Base-by-base conservation (phyloP, 2,329 filamentous ascomycete genomes). In the Nemania abortiva region DNA sequence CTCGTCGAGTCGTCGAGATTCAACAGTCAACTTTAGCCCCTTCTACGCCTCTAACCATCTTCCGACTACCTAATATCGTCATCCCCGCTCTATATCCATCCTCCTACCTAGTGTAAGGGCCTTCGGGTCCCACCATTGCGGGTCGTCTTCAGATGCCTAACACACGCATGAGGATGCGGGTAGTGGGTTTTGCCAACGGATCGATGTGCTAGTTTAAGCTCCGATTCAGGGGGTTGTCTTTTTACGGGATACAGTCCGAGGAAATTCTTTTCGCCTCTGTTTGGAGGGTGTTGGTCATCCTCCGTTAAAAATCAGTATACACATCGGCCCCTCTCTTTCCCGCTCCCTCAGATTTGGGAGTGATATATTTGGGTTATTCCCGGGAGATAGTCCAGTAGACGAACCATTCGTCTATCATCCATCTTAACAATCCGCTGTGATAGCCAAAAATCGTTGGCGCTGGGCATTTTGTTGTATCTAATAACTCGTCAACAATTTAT, bases 191-290 rank as follows among this genome's bases (percentile, higher is more conserved):
- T n/a, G 42, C 20, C 37, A 34, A 42, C n/a, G 42, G 42, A 47
- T 55, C 39, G 39, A 63, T 63, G 67, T 66, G 63, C 63, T 58
- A 66, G 15, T 54, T 37, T 39, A 58, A 34, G 47, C 67, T 66
- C 67, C 67, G 67, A 56, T 69, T 49, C 58, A 60, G 67, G 58
- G 49, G 22, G 2, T 24, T 37, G 31, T 60, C 18, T 27, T 37
- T 31, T 42, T 55, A 37, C 13, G 37, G 47, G 39, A 39, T 55
- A 34, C 3, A n/a, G 31, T 22, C 53, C 47, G 53, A 63, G 61
- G 65, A 65, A 62, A 64, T 67, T 68, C 56, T 65, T 62, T 68
- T 63, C 42, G 6, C 56, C 60, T 65, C 18, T 49, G 27, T 63
- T 18, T 22, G 9, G 52, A 20, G 13, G 22, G 7, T 29, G 49